phyloP scores from a whole-genome alignment of 306 rosid genomes.

The Quercus mongolica region DNA sequence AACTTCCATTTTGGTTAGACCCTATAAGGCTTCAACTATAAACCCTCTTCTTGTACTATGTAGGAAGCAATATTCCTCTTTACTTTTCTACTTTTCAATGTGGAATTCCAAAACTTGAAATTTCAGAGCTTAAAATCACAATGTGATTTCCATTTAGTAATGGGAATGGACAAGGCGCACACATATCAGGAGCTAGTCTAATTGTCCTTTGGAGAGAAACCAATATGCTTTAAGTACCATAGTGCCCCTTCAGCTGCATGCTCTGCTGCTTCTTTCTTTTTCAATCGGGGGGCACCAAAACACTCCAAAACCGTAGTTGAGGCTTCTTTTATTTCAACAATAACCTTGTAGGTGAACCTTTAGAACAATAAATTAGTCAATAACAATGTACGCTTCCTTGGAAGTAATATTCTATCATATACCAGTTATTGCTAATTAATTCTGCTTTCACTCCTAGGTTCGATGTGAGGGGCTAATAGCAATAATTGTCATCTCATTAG shows the following conservation, averaged over 20 bases:
- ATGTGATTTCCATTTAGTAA: too few relatives aligned
- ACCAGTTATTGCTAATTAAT: too few relatives aligned
- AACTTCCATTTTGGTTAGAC: too few relatives aligned
- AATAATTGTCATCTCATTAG: too few relatives aligned
- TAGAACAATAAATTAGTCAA: constrained; percentile 7
- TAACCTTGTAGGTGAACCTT: constrained; percentile 66
- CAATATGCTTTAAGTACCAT: constrained; percentile 47
- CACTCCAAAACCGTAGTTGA: constrained; percentile 38
- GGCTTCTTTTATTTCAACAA: constrained; percentile 31
- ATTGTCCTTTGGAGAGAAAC: constrained; percentile 23
- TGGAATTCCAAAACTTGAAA: too few relatives aligned
- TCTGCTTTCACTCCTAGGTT: neutral
- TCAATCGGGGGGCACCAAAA: constrained; percentile 46
- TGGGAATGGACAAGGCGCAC: neutral
- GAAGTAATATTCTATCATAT: neutral
- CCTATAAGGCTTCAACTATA: too few relatives aligned
- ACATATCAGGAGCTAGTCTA: neutral
- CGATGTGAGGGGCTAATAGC: neutral
- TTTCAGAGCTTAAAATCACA: too few relatives aligned
- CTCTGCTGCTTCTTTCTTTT: constrained; percentile 61
- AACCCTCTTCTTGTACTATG: too few relatives aligned
- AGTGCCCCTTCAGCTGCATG: constrained; percentile 66
- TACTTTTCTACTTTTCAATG: too few relatives aligned
- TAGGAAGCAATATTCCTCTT: too few relatives aligned
- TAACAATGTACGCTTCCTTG: neutral